Conservation (phyloP, 1,139 yeast genomes). For the Taphrina sp. region DNA sequence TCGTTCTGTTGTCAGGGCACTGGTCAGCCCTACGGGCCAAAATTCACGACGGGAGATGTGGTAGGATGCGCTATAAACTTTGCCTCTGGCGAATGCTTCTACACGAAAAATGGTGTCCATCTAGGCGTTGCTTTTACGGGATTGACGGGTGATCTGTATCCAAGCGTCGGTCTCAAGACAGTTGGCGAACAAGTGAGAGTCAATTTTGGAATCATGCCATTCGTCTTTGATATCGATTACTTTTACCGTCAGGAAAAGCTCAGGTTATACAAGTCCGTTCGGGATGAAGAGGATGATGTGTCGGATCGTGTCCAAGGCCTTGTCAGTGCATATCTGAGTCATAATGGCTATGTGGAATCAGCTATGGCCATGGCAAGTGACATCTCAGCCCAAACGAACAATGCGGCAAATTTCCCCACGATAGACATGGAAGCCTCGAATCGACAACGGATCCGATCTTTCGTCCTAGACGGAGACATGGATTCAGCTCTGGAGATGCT, state of each 20-base stretch:
- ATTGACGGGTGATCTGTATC: slow-evolving; percentile 48
- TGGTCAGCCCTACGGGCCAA: slow-evolving; percentile 49
- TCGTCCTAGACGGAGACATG: slow-evolving; percentile 52
- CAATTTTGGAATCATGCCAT: slow-evolving; percentile 69
- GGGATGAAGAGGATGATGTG: slow-evolving; percentile 31
- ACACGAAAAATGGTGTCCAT: slow-evolving; percentile 76
- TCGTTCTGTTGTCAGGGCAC: slow-evolving; percentile 50
- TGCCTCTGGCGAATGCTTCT: slow-evolving; percentile 61
- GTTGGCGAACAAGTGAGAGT: slow-evolving; percentile 55
- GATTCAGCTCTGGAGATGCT: slow-evolving; percentile 52
- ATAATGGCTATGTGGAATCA: slow-evolving; percentile 70
- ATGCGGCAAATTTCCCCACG: slow-evolving; percentile 38
- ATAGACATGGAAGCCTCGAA: slow-evolving; percentile 46
- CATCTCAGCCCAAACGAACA: slow-evolving; percentile 39
- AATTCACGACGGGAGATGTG: slow-evolving; percentile 58
- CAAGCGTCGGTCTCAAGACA: slow-evolving; percentile 53
- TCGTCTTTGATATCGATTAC: slow-evolving; percentile 67
- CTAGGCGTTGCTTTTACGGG: slow-evolving; percentile 56
- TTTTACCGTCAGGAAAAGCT: slow-evolving; percentile 50
- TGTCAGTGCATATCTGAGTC: slow-evolving; percentile 66
- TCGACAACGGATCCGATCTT: slow-evolving; percentile 55
- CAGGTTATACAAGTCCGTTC: slow-evolving; percentile 28
- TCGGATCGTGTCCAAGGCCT: slow-evolving; percentile 42
- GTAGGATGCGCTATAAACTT: slow-evolving; percentile 86
- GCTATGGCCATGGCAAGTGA: slow-evolving; percentile 61